A percentile compares a stretch with the other conserved stretches of the same genome.
Evolutionary conservation across 2,329 filamentous ascomycete species (phyloP).

Genomic region (Calonectria leucothoes): DNA sequence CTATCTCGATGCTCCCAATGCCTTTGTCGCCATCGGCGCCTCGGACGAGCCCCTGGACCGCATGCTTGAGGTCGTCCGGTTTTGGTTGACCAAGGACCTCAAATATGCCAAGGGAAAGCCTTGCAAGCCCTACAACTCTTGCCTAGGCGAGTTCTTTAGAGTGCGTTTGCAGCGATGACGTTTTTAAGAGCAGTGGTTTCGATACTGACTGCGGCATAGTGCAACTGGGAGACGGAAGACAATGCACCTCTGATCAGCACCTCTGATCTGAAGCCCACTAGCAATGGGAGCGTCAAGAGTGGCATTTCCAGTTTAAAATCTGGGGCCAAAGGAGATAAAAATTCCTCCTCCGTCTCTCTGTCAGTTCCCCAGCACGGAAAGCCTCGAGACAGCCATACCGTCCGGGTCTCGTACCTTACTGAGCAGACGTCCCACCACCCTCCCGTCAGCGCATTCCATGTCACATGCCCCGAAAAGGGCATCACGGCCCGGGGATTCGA

Average conservation of each 20-base stretch:
- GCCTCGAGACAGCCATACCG: conserved; percentile 59
- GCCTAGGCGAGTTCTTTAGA: conserved; percentile 96
- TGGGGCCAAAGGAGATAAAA: conserved; percentile 56
- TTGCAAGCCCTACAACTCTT: conserved; percentile 99
- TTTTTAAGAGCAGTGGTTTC: neutral
- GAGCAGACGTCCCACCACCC: conserved; percentile 99
- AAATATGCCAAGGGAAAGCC: conserved; percentile 99
- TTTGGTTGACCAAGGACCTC: conserved; percentile 99
- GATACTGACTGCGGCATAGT: conserved; percentile 61
- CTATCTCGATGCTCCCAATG: conserved; percentile 94
- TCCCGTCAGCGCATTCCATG: conserved; percentile 94
- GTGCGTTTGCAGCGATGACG: conserved; percentile 62
- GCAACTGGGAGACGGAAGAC: conserved; percentile 94
- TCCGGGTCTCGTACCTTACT: conserved; percentile 92
- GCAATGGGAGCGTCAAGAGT: conserved; percentile 51
- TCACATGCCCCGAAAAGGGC: conserved; percentile 92
- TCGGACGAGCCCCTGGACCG: conserved; percentile 92
- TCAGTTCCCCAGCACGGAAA: conserved; percentile 62
- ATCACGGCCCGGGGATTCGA: conserved; percentile 91
- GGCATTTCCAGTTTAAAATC: conserved; percentile 62
- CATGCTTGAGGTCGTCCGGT: conserved; percentile 93
- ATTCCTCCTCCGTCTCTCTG: conserved; percentile 60
- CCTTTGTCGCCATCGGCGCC: conserved; percentile 85
- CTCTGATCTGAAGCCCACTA: conserved; percentile 50
- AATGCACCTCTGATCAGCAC: conserved; percentile 75